Evolutionary conservation across 2,329 filamentous ascomycete genomes (phyloP).

Genomic region (Immersiporthe knoxdaviesiana): DNA sequence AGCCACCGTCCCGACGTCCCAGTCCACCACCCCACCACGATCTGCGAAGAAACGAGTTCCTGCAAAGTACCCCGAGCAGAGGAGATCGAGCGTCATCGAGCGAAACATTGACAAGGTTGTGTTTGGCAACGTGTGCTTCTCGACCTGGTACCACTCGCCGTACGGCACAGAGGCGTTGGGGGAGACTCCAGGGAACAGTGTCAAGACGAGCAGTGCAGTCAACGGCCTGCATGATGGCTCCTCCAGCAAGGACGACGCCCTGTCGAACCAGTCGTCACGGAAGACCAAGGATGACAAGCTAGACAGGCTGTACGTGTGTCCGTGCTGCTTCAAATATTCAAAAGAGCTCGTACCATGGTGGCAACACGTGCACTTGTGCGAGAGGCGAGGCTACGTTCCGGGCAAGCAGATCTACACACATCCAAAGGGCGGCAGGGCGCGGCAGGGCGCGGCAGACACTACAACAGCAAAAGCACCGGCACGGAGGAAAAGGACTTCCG

Average conservation of each 20-base stretch:
- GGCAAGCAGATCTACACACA: conserved; percentile 76
- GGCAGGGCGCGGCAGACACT: conserved; percentile 37
- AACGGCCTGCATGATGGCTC: conserved; percentile 38
- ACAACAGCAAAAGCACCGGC: conserved; percentile 35
- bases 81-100: conserved; percentile 50
- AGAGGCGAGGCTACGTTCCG: conserved; percentile 54
- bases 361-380: conserved; percentile 62
- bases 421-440: conserved; percentile 49
- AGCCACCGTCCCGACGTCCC: conserved; percentile 1
- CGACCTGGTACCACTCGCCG: conserved; percentile 91
- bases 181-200: conserved; percentile 43
- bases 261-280: conserved; percentile 9
- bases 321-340: conserved; percentile 92
- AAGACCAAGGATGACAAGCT: conserved; percentile 47
- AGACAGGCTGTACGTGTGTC: conserved; percentile 81
- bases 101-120: conserved; percentile 88
- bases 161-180: conserved; percentile 75
- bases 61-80: conserved; percentile 29
- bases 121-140: conserved; percentile 80
- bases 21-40: conserved; percentile 18
- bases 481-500: conserved; percentile 43
- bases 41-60: conserved; percentile 20
- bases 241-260: conserved; percentile 37
- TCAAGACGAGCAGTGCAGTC: conserved; percentile 37
- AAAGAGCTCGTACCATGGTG: conserved; percentile 63